Base-by-base conservation (phyloP, 192 early-diverging fungal genomes). In the Entophlyctis helioformis region DNA sequence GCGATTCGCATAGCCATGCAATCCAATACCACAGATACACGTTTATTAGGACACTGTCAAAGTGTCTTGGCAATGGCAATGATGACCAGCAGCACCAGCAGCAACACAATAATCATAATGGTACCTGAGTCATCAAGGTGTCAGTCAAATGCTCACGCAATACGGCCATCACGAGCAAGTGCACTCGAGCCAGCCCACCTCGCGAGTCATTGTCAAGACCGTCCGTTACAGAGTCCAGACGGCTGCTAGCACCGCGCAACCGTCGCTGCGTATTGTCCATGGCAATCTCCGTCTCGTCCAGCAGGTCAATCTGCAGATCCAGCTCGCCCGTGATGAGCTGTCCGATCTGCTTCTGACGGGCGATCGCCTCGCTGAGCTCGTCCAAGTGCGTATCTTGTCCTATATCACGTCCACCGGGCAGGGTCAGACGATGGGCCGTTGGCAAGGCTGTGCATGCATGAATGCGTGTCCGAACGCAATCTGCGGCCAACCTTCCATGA, bases 361-460 rank as follows among this genome's bases (percentile, higher is more conserved):
- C 60, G 22, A 87, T 60, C 3, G 78, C 68, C 8, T 54, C 55
- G 25, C 61, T 60, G 9, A 87, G 58, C 36, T 63, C 63, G 59
- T 87, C 85, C 31, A 87, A 47, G 43, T 80, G 76, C 19, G 67
- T 51, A 59, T 87, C 85, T 62, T 87, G 85, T 44, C 83, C 83
- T 83, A 60, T 9, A 37, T n/a, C n/a, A n/a, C n/a, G n/a, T n/a
- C n/a, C n/a, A n/a, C n/a, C n/a, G n/a, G n/a, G n/a, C n/a, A n/a
- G n/a, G n/a, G n/a, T n/a, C n/a, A n/a, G n/a, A n/a, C n/a, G n/a
- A n/a, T n/a, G n/a, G n/a, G n/a, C n/a, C 18, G 10, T 27, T n/a
- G 29, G n/a, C 10, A n/a, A 26, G 27, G 22, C 12, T 27, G 1
- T 27, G 11, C 15, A 1, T 10, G 8, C 15, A 23, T 24, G 26